phyloP scores from a whole-genome alignment of 768 basidiomycete species.

The Candolleomyces aberdarensis region DNA sequence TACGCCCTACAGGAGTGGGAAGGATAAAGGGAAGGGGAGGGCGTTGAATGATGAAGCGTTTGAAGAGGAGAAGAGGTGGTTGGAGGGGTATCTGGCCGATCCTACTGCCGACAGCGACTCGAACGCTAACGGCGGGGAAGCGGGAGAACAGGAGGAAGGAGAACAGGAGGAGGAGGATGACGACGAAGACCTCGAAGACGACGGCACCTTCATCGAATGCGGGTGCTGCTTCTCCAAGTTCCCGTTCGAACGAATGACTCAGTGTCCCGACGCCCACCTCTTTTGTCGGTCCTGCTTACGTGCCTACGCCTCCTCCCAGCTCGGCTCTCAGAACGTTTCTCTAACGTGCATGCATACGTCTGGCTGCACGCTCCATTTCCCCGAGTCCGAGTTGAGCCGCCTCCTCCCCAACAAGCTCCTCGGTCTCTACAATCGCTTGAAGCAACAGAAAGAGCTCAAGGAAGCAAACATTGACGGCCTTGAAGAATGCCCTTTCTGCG shows the following conservation, averaged over 20 bases:
- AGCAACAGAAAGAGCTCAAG: slow-evolving; percentile 74
- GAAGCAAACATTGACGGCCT: slow-evolving; percentile 74
- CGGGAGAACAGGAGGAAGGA: neutral
- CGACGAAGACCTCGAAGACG: neutral
- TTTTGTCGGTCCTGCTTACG: neutral
- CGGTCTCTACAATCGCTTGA: slow-evolving; percentile 31
- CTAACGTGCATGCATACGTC: neutral
- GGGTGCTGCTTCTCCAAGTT: slow-evolving; percentile 1
- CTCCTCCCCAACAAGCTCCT: slow-evolving; percentile 65
- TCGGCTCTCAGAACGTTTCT: neutral
- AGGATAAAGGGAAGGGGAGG: neutral
- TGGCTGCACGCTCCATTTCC: slow-evolving; percentile 60
- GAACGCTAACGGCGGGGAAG: neutral
- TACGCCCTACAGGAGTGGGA: neutral
- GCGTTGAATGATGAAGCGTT: neutral
- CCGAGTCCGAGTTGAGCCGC: slow-evolving; percentile 64
- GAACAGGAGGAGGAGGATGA: neutral
- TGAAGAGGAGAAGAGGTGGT: neutral
- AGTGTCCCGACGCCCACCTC: slow-evolving; percentile 5
- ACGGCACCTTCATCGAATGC: slow-evolving; percentile 1
- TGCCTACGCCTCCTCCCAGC: neutral
- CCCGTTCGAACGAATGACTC: neutral
- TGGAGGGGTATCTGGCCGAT: neutral
- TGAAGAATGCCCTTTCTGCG: slow-evolving; percentile 91
- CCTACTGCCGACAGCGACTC: neutral